A percentile compares a stretch with the other conserved stretches of the same genome.
Evolutionary conservation across 257 asterid genomes (phyloP).

Genomic region (Eucommia ulmoides): DNA sequence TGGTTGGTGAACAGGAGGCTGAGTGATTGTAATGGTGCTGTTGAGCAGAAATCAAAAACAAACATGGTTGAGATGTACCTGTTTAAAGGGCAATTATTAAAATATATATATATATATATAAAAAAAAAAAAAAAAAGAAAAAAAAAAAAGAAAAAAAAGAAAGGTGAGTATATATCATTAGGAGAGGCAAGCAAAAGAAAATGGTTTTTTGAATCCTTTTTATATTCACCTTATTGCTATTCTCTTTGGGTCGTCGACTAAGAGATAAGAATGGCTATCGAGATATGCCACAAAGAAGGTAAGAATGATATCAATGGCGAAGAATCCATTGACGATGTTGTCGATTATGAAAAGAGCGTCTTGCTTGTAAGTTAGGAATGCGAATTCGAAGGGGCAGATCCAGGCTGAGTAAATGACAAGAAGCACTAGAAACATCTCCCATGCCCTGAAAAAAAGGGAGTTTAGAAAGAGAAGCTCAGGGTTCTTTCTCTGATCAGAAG

Average conservation of each 20-base stretch:
- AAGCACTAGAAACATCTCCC: constrained; percentile 71
- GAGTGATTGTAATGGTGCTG: background rate
- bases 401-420: constrained; percentile 80
- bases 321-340: constrained; percentile 68
- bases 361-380: constrained; percentile 53
- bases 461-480: constrained; percentile 2
- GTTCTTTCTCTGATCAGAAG: no score
- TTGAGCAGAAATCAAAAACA: background rate
- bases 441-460: constrained; percentile 51
- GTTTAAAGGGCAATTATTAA: constrained; percentile 9
- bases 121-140: no score
- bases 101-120: no score
- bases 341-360: constrained; percentile 49
- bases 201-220: no score
- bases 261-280: constrained; percentile 55
- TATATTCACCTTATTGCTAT: constrained; percentile 56
- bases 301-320: constrained; percentile 65
- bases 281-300: constrained; percentile 84
- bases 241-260: constrained; percentile 50
- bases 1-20: background rate
- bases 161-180: no score
- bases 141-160: no score
- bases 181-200: no score
- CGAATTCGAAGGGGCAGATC: constrained; percentile 86
- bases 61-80: constrained; percentile 3